Evolutionary conservation across 495 filamentous ascomycete species (phyloP).

Genomic region (Penicilliopsis zonata): DNA sequence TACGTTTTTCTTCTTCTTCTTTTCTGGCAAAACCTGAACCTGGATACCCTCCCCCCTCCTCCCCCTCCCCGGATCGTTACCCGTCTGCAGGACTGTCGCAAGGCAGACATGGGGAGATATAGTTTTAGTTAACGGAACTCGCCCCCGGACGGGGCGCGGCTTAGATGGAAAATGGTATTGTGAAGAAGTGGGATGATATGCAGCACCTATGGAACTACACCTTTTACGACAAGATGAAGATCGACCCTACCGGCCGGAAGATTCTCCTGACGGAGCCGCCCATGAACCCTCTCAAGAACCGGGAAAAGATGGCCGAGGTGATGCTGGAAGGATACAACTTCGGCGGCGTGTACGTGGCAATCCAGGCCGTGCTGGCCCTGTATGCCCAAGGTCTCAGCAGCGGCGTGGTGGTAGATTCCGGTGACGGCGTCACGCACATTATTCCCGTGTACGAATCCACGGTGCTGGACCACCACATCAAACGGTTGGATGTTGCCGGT

Average conservation of each 20-base stretch:
- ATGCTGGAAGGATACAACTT: slow-evolving; percentile 98
- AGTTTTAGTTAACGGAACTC: slow-evolving; percentile 2
- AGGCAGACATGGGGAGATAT: slow-evolving; percentile 8
- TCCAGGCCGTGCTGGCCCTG: slow-evolving; percentile 92
- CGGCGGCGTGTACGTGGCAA: slow-evolving; percentile 95
- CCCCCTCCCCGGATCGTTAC: slow-evolving; percentile 8
- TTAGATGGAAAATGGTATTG: slow-evolving; percentile 98
- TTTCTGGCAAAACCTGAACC: too few relatives aligned
- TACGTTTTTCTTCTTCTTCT: slow-evolving; percentile 26
- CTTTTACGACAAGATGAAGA: slow-evolving; percentile 89
- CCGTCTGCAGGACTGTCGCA: slow-evolving; percentile 12
- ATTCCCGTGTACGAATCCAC: slow-evolving; percentile 97
- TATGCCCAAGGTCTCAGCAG: slow-evolving; percentile 96
- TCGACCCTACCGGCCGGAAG: slow-evolving; percentile 86
- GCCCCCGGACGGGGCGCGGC: slow-evolving; percentile 2
- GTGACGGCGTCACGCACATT: slow-evolving; percentile 96
- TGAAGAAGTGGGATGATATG: slow-evolving; percentile 99
- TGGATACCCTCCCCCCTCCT: slow-evolving; percentile 2
- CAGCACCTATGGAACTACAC: slow-evolving; percentile 99
- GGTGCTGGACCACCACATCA: slow-evolving; percentile 93
- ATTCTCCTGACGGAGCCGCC: slow-evolving; percentile 97
- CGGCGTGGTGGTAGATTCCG: slow-evolving; percentile 94
- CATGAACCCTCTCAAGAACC: slow-evolving; percentile 92
- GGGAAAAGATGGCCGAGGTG: slow-evolving; percentile 94
- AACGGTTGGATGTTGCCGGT: slow-evolving; percentile 86